Evolutionary conservation across 2,329 filamentous ascomycete genomes (phyloP), one percentile per base, ranked within the genome.

Genomic region (Colletotrichum sp.): DNA sequence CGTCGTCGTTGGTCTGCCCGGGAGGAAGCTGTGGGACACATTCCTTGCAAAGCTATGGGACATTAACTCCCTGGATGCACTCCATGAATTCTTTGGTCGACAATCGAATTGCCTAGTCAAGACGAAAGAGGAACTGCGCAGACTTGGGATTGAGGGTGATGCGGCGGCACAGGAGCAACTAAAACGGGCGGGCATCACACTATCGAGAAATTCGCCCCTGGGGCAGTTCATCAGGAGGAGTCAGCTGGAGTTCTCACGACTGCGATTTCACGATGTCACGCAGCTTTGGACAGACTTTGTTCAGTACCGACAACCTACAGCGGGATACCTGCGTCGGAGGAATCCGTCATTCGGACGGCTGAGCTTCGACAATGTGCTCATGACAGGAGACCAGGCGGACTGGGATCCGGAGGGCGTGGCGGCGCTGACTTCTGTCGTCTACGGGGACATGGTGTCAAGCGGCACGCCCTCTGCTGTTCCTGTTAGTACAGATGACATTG

Each of bases 261-360:
- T 98, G 43, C 93, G 93, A 61, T 98, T 98, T 80, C 90, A 95
- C 71, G 94, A 98, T 82, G 90, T 92, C 1, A 89, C 94, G 58
- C 91, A 91, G 72, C 86, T 99, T 6, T 98, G 97, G 96, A 93
- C 92, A 76, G 91, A 91, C 3, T 96, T 98, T 84, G 91, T 96
- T 76, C 90, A 89, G 68, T 98, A 97, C 84, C 91, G 96, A 64
- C 90, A 95, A 79, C 92, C 94, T 0, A 97, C 95, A 3, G 92
- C 93, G 30, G 84, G 87, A 3, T 90, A 92, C 75, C 89, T 94
- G 76, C 91, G 93, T 82, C 86, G 89, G 58, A 94, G 93, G 78
- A 88, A 93, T 22, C 88, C 91, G 0, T 87, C 89, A 6, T 89
- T 94, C 75, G 88, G 88, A 2, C 83, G 93, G 22, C 81, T 89